Evolutionary conservation across 495 filamentous ascomycete species (phyloP).

Genomic region (Pseudoneurospora amorphoporcata): DNA sequence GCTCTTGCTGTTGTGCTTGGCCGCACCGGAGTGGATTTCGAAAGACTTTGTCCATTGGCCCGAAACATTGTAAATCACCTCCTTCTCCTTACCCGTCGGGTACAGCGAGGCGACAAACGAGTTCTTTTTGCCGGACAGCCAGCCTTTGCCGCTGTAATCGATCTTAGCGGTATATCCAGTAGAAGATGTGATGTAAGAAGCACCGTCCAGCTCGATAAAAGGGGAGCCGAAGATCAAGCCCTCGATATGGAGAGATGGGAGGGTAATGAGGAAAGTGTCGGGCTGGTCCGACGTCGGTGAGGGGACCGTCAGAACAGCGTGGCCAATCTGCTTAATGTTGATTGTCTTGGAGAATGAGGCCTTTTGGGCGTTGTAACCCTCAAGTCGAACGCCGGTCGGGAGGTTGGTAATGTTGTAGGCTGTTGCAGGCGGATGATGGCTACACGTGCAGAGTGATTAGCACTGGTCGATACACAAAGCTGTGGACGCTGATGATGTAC

Average conservation of each 20-base stretch:
- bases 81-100: slow-evolving; percentile 67
- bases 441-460: slow-evolving; percentile 19
- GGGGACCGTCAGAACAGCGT: slow-evolving; percentile 74
- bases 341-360: slow-evolving; percentile 88
- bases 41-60: slow-evolving; percentile 89
- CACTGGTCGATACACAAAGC: not conserved
- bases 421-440: slow-evolving; percentile 95
- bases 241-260: slow-evolving; percentile 89
- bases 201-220: slow-evolving; percentile 80
- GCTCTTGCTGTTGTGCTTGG: slow-evolving; percentile 45
- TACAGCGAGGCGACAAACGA: slow-evolving; percentile 69
- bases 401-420: slow-evolving; percentile 87
- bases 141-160: slow-evolving; percentile 85
- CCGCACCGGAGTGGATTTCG: slow-evolving; percentile 60
- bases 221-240: slow-evolving; percentile 84
- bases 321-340: slow-evolving; percentile 91
- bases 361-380: slow-evolving; percentile 98
- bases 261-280: slow-evolving; percentile 81
- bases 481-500: slow-evolving; percentile 1
- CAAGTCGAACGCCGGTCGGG: slow-evolving; percentile 71
- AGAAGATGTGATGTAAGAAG: slow-evolving; percentile 72
- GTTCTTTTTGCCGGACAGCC: slow-evolving; percentile 94
- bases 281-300: slow-evolving; percentile 35
- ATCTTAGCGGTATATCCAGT: slow-evolving; percentile 87
- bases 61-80: slow-evolving; percentile 72